Conservation (phyloP, 495 filamentous ascomycete species). For the Apiosordaria backusii region DNA sequence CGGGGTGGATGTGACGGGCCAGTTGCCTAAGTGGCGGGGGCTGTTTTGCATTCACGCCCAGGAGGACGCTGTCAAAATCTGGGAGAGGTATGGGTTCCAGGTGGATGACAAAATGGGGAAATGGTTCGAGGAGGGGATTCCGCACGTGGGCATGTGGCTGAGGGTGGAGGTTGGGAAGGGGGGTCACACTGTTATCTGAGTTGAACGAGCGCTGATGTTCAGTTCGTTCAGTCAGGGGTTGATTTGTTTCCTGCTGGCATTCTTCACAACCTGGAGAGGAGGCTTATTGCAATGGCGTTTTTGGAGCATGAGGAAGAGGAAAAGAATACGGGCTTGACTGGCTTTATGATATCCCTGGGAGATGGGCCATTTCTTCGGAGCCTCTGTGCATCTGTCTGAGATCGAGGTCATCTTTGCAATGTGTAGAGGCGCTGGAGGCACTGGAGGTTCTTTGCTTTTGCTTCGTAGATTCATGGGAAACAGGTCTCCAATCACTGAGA, state of each 20-base stretch:
- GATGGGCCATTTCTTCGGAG: background rate
- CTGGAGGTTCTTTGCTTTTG: background rate
- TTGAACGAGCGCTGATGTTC: no score
- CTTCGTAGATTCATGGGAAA: background rate
- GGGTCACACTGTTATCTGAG: background rate
- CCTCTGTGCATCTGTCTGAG: background rate
- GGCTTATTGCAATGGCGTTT: background rate
- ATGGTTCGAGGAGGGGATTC: constrained; percentile 83
- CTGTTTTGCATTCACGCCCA: constrained; percentile 74
- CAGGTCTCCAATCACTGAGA: background rate
- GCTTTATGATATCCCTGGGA: background rate
- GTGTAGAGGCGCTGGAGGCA: background rate
- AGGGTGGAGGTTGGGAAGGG: background rate
- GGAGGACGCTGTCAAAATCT: constrained; percentile 55
- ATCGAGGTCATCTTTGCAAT: background rate
- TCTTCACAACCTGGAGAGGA: background rate
- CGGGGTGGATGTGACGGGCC: constrained; percentile 23
- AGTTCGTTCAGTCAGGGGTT: no score
- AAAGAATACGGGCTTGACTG: background rate
- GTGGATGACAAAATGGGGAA: constrained; percentile 65
- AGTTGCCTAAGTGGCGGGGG: constrained; percentile 58
- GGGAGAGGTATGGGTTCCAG: constrained; percentile 64
- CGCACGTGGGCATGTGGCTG: constrained; percentile 76
- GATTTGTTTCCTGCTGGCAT: background rate
- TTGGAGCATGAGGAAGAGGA: background rate